phyloP scores from a whole-genome alignment of 192 early-diverging fungal genomes.

The Umbelopsis sp. region DNA sequence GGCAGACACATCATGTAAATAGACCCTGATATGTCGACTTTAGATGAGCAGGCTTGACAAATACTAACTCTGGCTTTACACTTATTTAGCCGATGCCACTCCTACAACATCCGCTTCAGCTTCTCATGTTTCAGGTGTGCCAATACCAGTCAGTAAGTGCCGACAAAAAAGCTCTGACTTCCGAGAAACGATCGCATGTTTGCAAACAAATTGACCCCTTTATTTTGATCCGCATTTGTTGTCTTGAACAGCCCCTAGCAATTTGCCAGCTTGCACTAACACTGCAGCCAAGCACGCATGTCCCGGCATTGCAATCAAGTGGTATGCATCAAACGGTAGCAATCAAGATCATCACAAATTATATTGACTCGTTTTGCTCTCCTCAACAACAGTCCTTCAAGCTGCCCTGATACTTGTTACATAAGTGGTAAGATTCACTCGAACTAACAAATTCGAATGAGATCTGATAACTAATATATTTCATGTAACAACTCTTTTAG shows the following conservation, averaged over 20 bases:
- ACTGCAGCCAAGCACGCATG: constrained; percentile 2
- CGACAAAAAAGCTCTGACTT: too few relatives aligned
- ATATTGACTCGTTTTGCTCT: neutral
- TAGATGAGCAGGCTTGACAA: too few relatives aligned
- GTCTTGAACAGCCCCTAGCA: neutral
- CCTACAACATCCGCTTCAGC: neutral
- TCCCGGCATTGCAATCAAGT: constrained; percentile 10
- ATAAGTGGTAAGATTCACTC: neutral
- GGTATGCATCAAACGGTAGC: neutral
- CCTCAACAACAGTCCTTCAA: neutral
- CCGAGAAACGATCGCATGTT: too few relatives aligned
- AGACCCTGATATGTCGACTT: too few relatives aligned
- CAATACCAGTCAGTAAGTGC: constrained; percentile 3
- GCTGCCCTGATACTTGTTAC: neutral
- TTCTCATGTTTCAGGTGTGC: constrained; percentile 15
- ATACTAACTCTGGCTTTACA: too few relatives aligned
- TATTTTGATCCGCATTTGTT: neutral
- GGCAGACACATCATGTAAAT: neutral
- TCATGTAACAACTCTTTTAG: neutral
- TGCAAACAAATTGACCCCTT: too few relatives aligned
- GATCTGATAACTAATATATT: neutral
- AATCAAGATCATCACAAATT: neutral
- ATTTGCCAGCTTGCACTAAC: constrained; percentile 1
- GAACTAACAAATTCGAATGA: too few relatives aligned
- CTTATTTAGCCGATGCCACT: neutral